phyloP scores from a whole-genome alignment of 768 basidiomycete genomes.

The Lactarius hengduanensis region DNA sequence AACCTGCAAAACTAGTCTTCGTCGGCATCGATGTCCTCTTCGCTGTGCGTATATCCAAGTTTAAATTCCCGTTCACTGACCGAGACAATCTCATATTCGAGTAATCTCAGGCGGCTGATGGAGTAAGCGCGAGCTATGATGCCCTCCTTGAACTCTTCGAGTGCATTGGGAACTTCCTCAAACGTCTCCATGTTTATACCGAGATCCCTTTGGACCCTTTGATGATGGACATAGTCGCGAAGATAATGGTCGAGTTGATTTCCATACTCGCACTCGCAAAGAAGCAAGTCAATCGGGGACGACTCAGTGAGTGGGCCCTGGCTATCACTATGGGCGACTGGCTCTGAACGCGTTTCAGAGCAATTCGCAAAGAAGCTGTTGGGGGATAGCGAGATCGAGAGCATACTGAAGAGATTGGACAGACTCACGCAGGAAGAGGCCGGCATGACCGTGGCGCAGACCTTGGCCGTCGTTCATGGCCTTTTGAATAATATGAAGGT shows the following conservation, averaged over 20 bases:
- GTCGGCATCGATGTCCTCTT: no score
- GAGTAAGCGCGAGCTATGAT: constrained; percentile 17
- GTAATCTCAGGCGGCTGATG: background rate
- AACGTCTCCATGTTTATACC: constrained; percentile 6
- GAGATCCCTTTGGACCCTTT: background rate
- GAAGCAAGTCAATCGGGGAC: constrained; percentile 6
- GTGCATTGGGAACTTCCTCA: constrained; percentile 3
- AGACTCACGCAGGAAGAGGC: constrained; percentile 15
- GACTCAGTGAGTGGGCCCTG: background rate
- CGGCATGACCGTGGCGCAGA: constrained; percentile 7
- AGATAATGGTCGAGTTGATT: constrained; percentile 13
- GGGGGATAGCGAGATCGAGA: constrained; percentile 6
- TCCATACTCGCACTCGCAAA: constrained; percentile 11
- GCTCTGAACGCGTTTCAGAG: background rate
- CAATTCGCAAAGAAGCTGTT: constrained; percentile 11
- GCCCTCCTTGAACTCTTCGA: constrained; percentile 13
- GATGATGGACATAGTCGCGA: constrained; percentile 11
- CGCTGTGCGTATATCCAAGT: no score
- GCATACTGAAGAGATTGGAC: constrained; percentile 7
- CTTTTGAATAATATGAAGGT: constrained; percentile 13
- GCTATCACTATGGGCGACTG: background rate
- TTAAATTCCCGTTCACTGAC: no score
- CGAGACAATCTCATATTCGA: background rate
- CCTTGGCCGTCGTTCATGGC: constrained; percentile 2
- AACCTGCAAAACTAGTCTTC: no score